Conservation (phyloP, 495 filamentous ascomycete genomes). For the Chaetomium fimeti region DNA sequence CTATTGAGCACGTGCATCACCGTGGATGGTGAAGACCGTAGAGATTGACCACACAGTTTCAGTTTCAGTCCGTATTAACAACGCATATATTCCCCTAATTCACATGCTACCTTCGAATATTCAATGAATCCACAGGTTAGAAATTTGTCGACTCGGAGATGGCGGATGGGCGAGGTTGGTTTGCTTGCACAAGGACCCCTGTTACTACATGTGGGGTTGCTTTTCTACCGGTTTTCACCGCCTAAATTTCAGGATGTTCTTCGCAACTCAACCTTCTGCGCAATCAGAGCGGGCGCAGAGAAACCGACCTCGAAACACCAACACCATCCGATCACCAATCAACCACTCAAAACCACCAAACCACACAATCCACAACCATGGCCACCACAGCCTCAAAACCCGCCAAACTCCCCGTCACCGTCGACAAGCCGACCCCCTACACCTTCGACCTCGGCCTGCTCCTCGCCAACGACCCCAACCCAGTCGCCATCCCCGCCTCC, state of each 20-base stretch:
- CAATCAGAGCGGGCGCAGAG: background rate
- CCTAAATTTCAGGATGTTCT: slow-evolving; percentile 35
- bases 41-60: too few relatives aligned
- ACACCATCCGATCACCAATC: slow-evolving; percentile 1
- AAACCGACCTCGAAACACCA: slow-evolving; percentile 4
- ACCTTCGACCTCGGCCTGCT: slow-evolving; percentile 90
- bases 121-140: too few relatives aligned
- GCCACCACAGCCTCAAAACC: slow-evolving; percentile 29
- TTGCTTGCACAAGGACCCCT: too few relatives aligned
- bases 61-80: too few relatives aligned
- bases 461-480: slow-evolving; percentile 77
- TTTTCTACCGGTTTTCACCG: slow-evolving; percentile 32
- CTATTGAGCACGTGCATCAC: too few relatives aligned
- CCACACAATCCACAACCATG: slow-evolving; percentile 33
- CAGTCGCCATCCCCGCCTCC: slow-evolving; percentile 49
- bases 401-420: slow-evolving; percentile 56
- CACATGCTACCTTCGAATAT: too few relatives aligned
- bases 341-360: slow-evolving; percentile 7
- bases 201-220: slow-evolving; percentile 1
- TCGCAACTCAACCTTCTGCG: slow-evolving; percentile 7
- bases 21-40: too few relatives aligned
- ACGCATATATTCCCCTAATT: too few relatives aligned
- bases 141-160: too few relatives aligned
- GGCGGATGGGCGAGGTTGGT: too few relatives aligned
- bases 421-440: slow-evolving; percentile 81